A percentile compares a stretch with the other conserved stretches of the same genome.
phyloP scores from a whole-genome alignment of 768 basidiomycete genomes.

The Hygrophorus pudorinus region DNA sequence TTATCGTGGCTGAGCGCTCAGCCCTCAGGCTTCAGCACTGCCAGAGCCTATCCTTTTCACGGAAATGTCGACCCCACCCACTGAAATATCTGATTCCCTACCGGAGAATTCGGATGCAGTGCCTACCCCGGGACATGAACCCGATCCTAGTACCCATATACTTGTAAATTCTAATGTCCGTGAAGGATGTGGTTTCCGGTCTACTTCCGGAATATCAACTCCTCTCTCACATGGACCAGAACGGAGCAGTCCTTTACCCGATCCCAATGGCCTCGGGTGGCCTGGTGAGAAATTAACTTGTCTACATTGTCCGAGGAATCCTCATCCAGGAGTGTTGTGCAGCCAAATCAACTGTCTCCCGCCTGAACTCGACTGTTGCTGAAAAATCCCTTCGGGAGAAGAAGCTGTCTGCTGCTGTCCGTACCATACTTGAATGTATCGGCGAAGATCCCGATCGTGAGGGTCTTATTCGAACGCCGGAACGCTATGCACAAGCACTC shows the following conservation, averaged over 20 bases:
- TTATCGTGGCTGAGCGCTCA: too few species aligned
- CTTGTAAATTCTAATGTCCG: conserved; percentile 28
- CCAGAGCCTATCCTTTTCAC: neutral
- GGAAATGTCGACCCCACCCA: neutral
- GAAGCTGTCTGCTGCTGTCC: conserved; percentile 74
- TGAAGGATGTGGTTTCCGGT: conserved; percentile 80
- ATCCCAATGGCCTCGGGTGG: conserved; percentile 83
- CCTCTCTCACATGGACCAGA: too few species aligned
- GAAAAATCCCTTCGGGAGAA: conserved; percentile 66
- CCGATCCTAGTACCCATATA: neutral
- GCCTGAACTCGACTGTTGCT: conserved; percentile 69
- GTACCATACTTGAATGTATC: conserved; percentile 91
- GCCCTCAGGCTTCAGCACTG: too few species aligned
- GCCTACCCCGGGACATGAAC: too few species aligned
- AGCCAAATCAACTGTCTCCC: conserved; percentile 87
- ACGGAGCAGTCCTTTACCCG: conserved; percentile 34
- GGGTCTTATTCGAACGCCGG: conserved; percentile 84
- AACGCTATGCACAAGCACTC: conserved; percentile 91
- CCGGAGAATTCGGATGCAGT: neutral
- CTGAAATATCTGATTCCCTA: neutral
- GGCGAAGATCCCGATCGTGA: conserved; percentile 97
- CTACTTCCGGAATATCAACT: conserved; percentile 38
- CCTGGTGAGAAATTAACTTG: conserved; percentile 56
- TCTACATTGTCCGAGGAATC: neutral
- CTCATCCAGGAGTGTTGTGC: conserved; percentile 9